Conservation (phyloP, 768 basidiomycete genomes). For the Suillus weaverae region DNA sequence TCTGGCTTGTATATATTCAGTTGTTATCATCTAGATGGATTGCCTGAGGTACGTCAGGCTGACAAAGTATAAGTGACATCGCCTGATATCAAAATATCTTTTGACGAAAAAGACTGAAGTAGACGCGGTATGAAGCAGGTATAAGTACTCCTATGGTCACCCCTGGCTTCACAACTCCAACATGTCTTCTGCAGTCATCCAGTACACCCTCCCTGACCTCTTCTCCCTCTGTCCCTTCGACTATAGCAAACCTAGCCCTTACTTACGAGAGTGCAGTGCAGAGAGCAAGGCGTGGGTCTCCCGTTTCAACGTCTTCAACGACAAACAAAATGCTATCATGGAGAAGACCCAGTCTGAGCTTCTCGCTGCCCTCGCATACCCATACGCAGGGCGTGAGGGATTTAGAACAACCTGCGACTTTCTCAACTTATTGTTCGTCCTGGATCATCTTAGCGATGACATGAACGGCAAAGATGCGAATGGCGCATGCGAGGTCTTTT, state of each 20-base stretch:
- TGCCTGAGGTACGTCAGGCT: neutral
- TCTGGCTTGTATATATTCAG: neutral
- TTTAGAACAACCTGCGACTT: conserved; percentile 65
- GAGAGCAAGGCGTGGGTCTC: conserved; percentile 63
- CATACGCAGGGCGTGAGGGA: conserved; percentile 57
- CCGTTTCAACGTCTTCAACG: conserved; percentile 56
- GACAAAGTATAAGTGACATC: neutral
- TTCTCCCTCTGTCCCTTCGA: conserved; percentile 45
- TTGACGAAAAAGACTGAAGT: neutral
- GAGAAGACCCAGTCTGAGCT: conserved; percentile 59
- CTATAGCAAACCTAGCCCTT: conserved; percentile 50
- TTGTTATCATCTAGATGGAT: neutral
- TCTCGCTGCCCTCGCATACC: conserved; percentile 59
- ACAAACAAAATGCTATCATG: conserved; percentile 55
- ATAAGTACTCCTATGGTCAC: neutral
- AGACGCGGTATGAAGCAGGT: neutral
- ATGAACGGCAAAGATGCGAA: conserved; percentile 57
- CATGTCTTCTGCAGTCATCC: conserved; percentile 19
- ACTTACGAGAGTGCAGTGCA: conserved; percentile 53
- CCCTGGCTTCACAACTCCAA: neutral
- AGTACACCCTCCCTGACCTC: conserved; percentile 59
- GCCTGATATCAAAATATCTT: neutral
- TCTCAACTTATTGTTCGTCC: conserved; percentile 61
- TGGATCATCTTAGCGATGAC: conserved; percentile 70
- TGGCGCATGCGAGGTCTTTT: conserved; percentile 50